A percentile compares a stretch with the other conserved stretches of the same genome.
These are phyloP conservation scores for Fusarium neocosmosporiellum DNA, from an alignment of 2,329 filamentous ascomycete species.

Conservation along the genomic window DNA sequence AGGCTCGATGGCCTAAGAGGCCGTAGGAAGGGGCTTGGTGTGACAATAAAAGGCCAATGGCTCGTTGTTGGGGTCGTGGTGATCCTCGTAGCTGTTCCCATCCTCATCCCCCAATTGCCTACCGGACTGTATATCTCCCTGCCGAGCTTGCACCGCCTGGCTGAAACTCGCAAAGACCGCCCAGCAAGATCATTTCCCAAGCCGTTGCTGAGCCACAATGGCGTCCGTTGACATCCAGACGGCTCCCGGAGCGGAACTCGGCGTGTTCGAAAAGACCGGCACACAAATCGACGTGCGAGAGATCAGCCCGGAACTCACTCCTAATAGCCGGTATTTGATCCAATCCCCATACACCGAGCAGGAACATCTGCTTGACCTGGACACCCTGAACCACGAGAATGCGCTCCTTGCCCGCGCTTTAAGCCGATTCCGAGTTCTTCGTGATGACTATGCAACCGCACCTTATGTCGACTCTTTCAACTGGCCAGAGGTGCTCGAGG, in stretches of 20 bases:
- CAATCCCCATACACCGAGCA: constrained; percentile 81
- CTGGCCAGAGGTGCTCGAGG: constrained; percentile 72
- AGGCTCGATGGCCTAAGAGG: constrained; percentile 41
- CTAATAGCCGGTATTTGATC: constrained; percentile 58
- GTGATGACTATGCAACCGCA: constrained; percentile 80
- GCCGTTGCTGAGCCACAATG: constrained; percentile 37
- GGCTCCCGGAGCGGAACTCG: constrained; percentile 37
- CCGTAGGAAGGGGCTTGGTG: constrained; percentile 5
- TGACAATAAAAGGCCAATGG: constrained; percentile 36
- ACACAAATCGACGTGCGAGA: constrained; percentile 42
- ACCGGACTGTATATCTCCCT: not conserved
- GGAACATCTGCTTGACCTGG: constrained; percentile 79
- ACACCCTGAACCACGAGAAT: constrained; percentile 72
- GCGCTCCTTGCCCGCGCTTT: constrained; percentile 79
- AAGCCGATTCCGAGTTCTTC: constrained; percentile 69
- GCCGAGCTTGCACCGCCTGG: not conserved
- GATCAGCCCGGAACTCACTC: constrained; percentile 21
- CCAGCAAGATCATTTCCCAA: not conserved
- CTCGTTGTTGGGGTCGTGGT: constrained; percentile 15
- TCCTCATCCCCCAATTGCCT: not conserved
- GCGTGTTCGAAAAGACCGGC: constrained; percentile 41
- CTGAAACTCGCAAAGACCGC: not conserved
- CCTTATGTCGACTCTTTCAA: constrained; percentile 82
- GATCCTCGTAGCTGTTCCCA: constrained; percentile 9
- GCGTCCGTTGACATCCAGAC: constrained; percentile 41